Conservation (phyloP, 129 eudicot species). For the Deinandra increscens region DNA sequence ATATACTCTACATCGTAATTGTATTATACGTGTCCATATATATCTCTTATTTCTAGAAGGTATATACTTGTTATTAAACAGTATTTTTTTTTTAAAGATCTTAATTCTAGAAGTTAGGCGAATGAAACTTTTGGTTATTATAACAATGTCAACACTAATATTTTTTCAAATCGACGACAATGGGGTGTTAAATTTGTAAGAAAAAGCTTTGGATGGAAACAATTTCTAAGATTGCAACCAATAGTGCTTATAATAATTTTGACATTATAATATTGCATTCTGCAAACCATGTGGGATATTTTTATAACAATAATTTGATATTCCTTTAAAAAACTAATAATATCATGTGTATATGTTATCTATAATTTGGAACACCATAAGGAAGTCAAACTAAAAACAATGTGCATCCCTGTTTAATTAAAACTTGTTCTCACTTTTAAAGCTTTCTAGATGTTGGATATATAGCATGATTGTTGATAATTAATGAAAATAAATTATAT, state of each 20-base stretch:
- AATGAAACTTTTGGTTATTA: not conserved
- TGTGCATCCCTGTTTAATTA: not conserved
- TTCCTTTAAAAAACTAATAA: not conserved
- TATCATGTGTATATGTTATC: not conserved
- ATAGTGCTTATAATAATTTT: not conserved
- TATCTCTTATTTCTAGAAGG: too few relatives aligned
- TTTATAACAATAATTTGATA: constrained; percentile 5
- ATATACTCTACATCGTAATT: too few relatives aligned
- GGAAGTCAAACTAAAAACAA: constrained; percentile 15
- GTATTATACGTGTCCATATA: too few relatives aligned
- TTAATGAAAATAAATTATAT: not conserved
- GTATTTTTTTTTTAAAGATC: not conserved
- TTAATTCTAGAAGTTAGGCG: constrained; percentile 25
- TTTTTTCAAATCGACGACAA: not conserved
- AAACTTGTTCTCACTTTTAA: not conserved
- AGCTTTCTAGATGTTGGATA: not conserved
- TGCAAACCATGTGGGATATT: constrained; percentile 25
- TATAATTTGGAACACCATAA: not conserved
- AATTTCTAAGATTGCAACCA: constrained; percentile 14
- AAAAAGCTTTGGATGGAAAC: not conserved
- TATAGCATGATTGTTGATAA: too few relatives aligned
- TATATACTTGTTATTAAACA: not conserved
- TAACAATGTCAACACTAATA: constrained; percentile 23
- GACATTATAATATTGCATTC: constrained; percentile 19
- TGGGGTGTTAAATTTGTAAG: not conserved